Evolutionary conservation across 345 rosid species (phyloP), one percentile per base, ranked within the genome.

Genomic region (Capsella bursapastoris): DNA sequence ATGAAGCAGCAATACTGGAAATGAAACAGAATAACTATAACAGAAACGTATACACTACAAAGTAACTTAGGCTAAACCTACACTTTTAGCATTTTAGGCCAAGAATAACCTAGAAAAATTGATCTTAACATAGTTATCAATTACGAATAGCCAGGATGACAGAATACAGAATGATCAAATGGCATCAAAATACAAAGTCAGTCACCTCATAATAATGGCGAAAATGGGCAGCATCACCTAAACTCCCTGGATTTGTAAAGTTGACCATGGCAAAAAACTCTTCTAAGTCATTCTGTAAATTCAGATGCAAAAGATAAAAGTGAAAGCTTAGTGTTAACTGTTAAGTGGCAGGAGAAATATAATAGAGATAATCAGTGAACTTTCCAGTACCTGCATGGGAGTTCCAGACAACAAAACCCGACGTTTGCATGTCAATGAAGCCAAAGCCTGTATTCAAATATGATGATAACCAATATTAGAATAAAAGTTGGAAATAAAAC

Each of bases 251-350:
- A 84, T 92, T 95, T 67, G 97, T 95, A 68, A 95, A 95, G 87
- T 92, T 92, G 71, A 92, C 99, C 99, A 95, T 95, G 55, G 99
- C 90, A 84, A 86, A 95, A 82, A 95, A 95, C 82, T 95, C 97
- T 85, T 92, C 97, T 57, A 95, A 87, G 84, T 92, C 99, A 87
- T 95, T 95, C 99, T 95, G 85, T 79, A 84, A 57, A 49, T 41
- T 11, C 27, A 29, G 16, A 81, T 48, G 53, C 45, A 68, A 34
- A 29, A 34, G 22, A 50, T 4, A 50, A 12, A 22, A 56, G 40
- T 37, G 71, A 47, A 51, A 57, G 44, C 38, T 43, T 55, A 64
- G 47, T 35, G 53, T 27, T 40, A 72, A 13, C 13, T 64, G 58
- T 37, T 22, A 22, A 22, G 25, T 22, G 25, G 25, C 59, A 48